These are phyloP conservation scores for Scenedesmus sp. DNA, from an alignment of 163 green algal species.

Conservation along the genomic window DNA sequence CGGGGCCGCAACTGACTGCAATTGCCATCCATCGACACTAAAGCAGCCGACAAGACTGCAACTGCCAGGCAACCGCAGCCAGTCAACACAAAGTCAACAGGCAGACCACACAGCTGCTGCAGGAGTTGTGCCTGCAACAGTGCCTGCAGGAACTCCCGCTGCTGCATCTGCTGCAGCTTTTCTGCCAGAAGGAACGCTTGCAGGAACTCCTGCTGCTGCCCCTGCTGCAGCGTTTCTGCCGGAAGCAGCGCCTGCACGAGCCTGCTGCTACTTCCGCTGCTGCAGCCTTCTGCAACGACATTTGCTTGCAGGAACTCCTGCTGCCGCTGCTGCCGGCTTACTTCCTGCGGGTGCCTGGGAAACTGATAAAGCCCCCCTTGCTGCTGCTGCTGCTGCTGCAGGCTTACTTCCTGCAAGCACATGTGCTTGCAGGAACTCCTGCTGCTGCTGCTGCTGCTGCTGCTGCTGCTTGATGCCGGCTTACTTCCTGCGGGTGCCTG, in stretches of 20 bases:
- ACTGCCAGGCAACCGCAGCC: background rate
- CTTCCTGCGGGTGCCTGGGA: slow-evolving; percentile 7
- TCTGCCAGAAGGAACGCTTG: too few relatives aligned
- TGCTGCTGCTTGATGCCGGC: too few relatives aligned
- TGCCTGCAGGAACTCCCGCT: background rate
- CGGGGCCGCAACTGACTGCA: background rate
- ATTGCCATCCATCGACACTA: background rate
- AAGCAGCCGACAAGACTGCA: background rate
- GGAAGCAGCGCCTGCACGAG: background rate
- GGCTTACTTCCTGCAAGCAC: too few relatives aligned
- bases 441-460: background rate
- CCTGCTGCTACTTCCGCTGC: background rate
- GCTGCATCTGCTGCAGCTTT: too few relatives aligned
- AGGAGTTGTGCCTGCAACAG: background rate
- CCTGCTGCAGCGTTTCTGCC: background rate
- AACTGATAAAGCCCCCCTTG: background rate
- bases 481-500: slow-evolving; percentile 6
- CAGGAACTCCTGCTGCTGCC: background rate
- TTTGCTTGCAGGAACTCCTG: too few relatives aligned
- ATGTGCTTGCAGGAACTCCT: too few relatives aligned
- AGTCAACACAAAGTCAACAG: background rate
- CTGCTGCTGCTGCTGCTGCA: background rate
- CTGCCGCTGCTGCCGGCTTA: background rate
- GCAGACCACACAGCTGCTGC: background rate
- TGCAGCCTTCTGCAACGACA: too few relatives aligned